These are phyloP conservation scores for Pleurotus giganteus DNA, from an alignment of 768 basidiomycete genomes.

Conservation along the genomic window DNA sequence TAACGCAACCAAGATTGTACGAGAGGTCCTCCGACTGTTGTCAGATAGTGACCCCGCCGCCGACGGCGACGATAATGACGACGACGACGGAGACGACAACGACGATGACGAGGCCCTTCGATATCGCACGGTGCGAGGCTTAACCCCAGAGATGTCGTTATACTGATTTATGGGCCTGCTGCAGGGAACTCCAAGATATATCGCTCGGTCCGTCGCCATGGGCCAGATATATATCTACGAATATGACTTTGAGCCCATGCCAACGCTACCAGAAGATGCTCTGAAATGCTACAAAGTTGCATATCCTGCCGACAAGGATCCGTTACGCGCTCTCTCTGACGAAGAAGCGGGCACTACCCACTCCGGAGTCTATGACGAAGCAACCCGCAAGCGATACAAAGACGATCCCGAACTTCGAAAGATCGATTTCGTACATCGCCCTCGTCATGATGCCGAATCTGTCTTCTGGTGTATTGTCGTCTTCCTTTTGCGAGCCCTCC, in stretches of 20 bases:
- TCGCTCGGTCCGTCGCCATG: conserved; percentile 6
- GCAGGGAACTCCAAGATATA: conserved; percentile 7
- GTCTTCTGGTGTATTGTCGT: conserved; percentile 5
- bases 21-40: too few species aligned
- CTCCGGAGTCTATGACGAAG: background rate
- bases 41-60: too few species aligned
- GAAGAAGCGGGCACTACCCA: background rate
- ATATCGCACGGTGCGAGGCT: too few species aligned
- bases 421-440: background rate
- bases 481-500: conserved; percentile 2
- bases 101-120: too few species aligned
- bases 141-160: background rate
- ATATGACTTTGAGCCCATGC: background rate
- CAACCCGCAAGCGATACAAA: background rate
- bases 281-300: background rate
- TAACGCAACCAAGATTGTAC: too few species aligned
- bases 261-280: background rate
- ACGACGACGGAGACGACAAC: too few species aligned
- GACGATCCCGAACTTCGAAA: background rate
- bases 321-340: background rate
- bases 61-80: background rate
- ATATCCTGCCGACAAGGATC: background rate
- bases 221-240: background rate
- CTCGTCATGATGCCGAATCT: conserved; percentile 9
- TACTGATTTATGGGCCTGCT: background rate